Base-by-base conservation (phyloP, 352 stramenopile genomes). In the Blastocystis sp. region DNA sequence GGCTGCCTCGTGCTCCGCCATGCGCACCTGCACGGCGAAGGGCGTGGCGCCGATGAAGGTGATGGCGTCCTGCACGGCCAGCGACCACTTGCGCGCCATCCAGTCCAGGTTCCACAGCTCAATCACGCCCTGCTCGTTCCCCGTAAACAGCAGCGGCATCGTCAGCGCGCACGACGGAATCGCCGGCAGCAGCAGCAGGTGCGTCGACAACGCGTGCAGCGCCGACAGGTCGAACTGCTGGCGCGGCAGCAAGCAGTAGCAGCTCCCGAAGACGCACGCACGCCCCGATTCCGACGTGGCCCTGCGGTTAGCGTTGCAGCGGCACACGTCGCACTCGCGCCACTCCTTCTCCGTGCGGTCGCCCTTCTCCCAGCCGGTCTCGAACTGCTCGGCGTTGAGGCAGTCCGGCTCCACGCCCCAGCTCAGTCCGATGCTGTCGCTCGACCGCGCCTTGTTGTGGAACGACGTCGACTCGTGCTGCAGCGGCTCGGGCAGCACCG, bases 371-470 rank as follows among this genome's bases (percentile, higher is more conserved):
- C 74, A 84, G 28, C 74, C 74, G 24, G 34, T 84, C 74, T 84
- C 74, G 28, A 84, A 84, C 38, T 84, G 74, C 38, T 84, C 74
- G 1, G 74, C 74, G 45, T 52, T 84, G 52, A 84, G 63, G 63
- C n/a, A 71, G n/a, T 52, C 63, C 19, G 14, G 43, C 19, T 52
- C 43, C 63, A 40, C 63, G 45, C 4, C 11, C 45, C 45, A 57
- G 45, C 45, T 57, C 45, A 57, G 45, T 57, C 45, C 45, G 45
- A 57, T 11, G 45, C 45, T 57, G 45, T 57, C 45, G 45, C 45
- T 57, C 45, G 45, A 57, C 45, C 45, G 45, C 45, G 4, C 45
- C 45, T 57, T 57, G 45, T 11, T 11, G 45, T 57, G 45, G 4
- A 11, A 11, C 4, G 45, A 57, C 4, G 45, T 11, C 45, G 45